phyloP scores from a whole-genome alignment of 768 basidiomycete species.

The Kwoniella sp. region DNA sequence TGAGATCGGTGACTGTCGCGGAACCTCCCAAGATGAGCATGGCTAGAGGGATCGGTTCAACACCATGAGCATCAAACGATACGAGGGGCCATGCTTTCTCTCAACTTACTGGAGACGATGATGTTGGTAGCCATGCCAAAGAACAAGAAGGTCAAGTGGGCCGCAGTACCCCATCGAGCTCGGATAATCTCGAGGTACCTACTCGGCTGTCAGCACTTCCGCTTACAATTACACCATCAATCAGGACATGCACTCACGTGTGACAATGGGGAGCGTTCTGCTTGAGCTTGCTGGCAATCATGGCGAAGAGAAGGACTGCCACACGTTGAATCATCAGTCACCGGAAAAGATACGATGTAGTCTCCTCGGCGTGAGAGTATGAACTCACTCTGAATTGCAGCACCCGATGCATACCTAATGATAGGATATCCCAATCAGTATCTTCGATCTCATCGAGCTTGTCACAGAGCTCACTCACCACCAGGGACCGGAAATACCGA shows the following conservation, averaged over 20 bases:
- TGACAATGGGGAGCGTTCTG: conserved; percentile 70
- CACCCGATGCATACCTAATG: conserved; percentile 82
- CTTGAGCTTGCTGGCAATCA: conserved; percentile 89
- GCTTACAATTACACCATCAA: too few relatives aligned
- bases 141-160: conserved; percentile 83
- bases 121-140: conserved; percentile 89
- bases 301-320: conserved; percentile 78
- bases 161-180: conserved; percentile 69
- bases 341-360: too few relatives aligned
- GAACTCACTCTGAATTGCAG: conserved; percentile 65
- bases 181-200: conserved; percentile 88
- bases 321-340: too few relatives aligned
- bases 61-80: neutral
- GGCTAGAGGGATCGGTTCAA: conserved; percentile 16
- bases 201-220: neutral
- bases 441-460: neutral
- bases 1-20: conserved; percentile 82
- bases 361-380: too few relatives aligned
- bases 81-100: neutral
- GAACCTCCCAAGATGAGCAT: conserved; percentile 61
- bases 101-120: conserved; percentile 66
- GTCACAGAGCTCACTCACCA: conserved; percentile 22
- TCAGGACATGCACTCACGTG: too few relatives aligned
- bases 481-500: conserved; percentile 78
- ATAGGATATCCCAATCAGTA: neutral